Evolutionary conservation across 257 asterid genomes (phyloP), one percentile per base, ranked within the genome.

Genomic region (Nicotiana noctiflora): DNA sequence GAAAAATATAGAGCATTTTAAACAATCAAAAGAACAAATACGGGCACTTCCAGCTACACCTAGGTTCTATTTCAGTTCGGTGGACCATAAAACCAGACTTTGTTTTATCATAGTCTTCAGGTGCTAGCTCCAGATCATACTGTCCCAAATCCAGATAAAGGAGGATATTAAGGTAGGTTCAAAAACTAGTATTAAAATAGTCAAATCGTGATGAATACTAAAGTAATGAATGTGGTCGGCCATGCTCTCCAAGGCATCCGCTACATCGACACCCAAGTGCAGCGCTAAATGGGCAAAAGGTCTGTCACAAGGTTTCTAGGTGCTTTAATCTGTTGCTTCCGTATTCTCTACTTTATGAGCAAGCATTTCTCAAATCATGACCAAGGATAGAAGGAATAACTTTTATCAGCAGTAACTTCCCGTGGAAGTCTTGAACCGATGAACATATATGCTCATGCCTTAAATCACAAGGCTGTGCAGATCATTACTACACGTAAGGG

Each of bases 51-150:
- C 59, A 72, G 59, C 13, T 23, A 46, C 77, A 72, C 77, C 25
- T 13, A 7, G 6, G 60, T 70, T 60, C 18, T 46, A 46, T 46
- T 21, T 46, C 60, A 21, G 34, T 70, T 44, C 56, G 11, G 32
- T 70, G 77, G 77, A 44, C 23, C 49, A 53, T 44, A 68, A 68
- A 32, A 68, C 21, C 77, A 72, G 59, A 72, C 46, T 70, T 72
- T 72, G 59, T 72, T 70, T 44, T 46, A 70, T 18, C 23, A 70
- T 13, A 70, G 77, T 70, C 23, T 46, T 21, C 49, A 46, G 21
- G 2, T 1, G n/a, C 77, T 6, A 44, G 49, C 77, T 72, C 37
- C 37, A 72, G 77, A 46, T 21, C 14, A 72, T 72, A 46, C 37
- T 5, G 57, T 72, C 59, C 32, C 27, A 27, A 72, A 46, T 46